Evolutionary conservation across 2,329 filamentous ascomycete species (phyloP).

Genomic region (Cadophora sp.): DNA sequence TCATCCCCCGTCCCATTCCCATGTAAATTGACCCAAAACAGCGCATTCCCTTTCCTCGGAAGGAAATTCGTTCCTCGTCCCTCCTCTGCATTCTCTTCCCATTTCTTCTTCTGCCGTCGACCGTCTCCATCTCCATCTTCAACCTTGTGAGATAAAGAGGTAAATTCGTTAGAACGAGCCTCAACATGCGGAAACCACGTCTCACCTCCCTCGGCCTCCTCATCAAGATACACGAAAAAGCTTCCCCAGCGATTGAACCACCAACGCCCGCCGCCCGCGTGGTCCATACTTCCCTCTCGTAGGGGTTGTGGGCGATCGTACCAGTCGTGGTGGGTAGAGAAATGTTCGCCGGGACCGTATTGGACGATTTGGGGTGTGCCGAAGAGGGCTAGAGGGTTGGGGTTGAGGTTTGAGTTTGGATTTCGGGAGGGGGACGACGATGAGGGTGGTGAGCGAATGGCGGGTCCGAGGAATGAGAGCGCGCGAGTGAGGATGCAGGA

Average conservation of each 20-base stretch:
- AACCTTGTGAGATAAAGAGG: too few species aligned
- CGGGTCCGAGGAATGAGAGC: constrained; percentile 22
- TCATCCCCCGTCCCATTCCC: constrained; percentile 32
- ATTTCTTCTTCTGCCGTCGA: constrained; percentile 5
- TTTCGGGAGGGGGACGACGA: constrained; percentile 11
- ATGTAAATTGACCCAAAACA: constrained; percentile 35
- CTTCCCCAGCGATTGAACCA: constrained; percentile 28
- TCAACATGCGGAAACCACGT: constrained; percentile 33
- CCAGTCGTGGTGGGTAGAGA: constrained; percentile 32
- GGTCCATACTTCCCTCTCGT: neutral
- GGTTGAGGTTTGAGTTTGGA: neutral
- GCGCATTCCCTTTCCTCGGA: constrained; percentile 27
- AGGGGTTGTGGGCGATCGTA: constrained; percentile 22
- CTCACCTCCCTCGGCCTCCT: constrained; percentile 22
- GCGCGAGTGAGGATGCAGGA: constrained; percentile 26
- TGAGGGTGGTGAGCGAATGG: neutral
- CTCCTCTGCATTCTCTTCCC: neutral
- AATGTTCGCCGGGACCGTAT: constrained; percentile 26
- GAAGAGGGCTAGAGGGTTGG: constrained; percentile 18
- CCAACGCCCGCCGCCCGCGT: neutral
- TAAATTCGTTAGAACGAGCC: too few species aligned
- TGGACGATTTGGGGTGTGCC: constrained; percentile 31
- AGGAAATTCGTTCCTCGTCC: constrained; percentile 21
- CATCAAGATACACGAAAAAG: constrained; percentile 32
- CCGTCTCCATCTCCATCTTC: neutral